A percentile compares a stretch with the other conserved stretches of the same genome.
These are phyloP conservation scores for Kazachstania africana DNA, from an alignment of 805 yeast species.

Conservation along the genomic window DNA sequence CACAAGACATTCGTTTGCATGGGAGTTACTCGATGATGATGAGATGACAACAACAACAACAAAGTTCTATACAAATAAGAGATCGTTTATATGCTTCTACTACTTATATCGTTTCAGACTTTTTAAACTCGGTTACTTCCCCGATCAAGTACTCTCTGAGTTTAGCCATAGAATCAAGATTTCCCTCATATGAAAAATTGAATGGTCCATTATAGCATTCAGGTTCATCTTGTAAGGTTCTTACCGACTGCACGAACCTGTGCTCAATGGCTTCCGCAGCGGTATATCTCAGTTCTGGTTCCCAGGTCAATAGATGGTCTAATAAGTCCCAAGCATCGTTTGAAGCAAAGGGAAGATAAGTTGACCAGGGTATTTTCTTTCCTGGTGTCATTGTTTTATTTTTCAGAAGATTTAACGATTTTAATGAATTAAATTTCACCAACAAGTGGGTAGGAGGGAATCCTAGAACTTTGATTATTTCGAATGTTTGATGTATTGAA, in stretches of 20 bases:
- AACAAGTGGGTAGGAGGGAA: conserved; percentile 45
- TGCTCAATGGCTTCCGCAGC: conserved; percentile 50
- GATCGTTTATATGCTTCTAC: too few relatives aligned
- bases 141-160: conserved; percentile 37
- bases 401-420: conserved; percentile 36
- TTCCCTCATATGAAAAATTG: conserved; percentile 56
- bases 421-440: conserved; percentile 32
- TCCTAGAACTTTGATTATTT: conserved; percentile 61
- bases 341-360: conserved; percentile 53
- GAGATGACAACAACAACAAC: too few relatives aligned
- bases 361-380: conserved; percentile 34
- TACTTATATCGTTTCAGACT: too few relatives aligned
- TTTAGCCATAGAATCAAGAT: conserved; percentile 29
- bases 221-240: conserved; percentile 48
- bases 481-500: conserved; percentile 57
- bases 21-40: too few relatives aligned
- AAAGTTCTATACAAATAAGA: too few relatives aligned
- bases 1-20: too few relatives aligned
- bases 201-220: conserved; percentile 35
- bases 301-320: conserved; percentile 51
- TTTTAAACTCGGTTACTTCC: conserved; percentile 43
- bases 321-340: conserved; percentile 41
- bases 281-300: conserved; percentile 38
- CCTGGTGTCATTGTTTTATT: conserved; percentile 29
- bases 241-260: conserved; percentile 39